Percentiles rank a stretch among this genome's conserved stretches.
These are phyloP conservation scores for Phanerochaete carnosa DNA, from an alignment of 768 basidiomycete genomes.

Conservation along the genomic window DNA sequence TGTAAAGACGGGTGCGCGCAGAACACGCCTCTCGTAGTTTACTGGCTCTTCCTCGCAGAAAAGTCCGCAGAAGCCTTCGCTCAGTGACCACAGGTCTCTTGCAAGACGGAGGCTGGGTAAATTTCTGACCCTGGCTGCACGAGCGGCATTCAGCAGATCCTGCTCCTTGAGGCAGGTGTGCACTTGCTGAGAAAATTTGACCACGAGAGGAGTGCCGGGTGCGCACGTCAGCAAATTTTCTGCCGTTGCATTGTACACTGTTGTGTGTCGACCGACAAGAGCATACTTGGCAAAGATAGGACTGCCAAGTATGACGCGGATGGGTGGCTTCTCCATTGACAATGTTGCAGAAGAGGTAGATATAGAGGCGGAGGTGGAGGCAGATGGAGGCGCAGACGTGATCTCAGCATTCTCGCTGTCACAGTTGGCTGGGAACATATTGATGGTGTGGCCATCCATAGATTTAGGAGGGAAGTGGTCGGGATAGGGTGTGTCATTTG, in stretches of 20 bases:
- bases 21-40: background rate
- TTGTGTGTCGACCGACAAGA: background rate
- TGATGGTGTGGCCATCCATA: background rate
- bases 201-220: background rate
- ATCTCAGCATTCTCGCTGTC: background rate
- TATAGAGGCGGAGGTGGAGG: too few relatives aligned
- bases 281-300: background rate
- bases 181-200: slow-evolving; percentile 3
- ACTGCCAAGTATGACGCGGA: background rate
- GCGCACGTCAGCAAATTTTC: background rate
- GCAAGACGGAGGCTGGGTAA: background rate
- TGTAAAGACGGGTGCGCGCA: slow-evolving; percentile 2
- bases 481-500: background rate
- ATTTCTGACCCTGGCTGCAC: background rate
- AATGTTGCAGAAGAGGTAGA: background rate
- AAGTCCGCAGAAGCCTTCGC: background rate
- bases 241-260: background rate
- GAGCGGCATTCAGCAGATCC: background rate
- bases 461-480: background rate
- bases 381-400: too few relatives aligned
- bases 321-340: too few relatives aligned
- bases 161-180: background rate
- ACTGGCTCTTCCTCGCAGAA: background rate
- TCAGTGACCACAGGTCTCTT: background rate
- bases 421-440: background rate